Conservation (phyloP, 495 filamentous ascomycete genomes). For the Stereocaulon alpinum region DNA sequence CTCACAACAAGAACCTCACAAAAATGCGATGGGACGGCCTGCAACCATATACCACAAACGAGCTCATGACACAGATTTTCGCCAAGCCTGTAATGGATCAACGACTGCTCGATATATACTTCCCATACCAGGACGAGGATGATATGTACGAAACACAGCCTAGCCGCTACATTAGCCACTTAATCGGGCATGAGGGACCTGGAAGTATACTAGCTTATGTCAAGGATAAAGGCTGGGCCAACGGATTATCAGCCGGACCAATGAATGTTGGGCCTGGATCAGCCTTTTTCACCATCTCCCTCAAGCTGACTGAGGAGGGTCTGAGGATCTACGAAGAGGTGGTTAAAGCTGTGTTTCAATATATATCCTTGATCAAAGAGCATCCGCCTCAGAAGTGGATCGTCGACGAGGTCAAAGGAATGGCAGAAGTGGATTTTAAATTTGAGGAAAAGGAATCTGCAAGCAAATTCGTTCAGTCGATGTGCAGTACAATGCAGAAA, state of each 20-base stretch:
- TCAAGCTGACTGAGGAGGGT: conserved; percentile 80
- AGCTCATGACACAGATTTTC: conserved; percentile 73
- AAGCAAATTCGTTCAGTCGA: conserved; percentile 72
- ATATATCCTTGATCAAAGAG: conserved; percentile 78
- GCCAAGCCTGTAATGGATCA: conserved; percentile 96
- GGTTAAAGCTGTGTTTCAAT: conserved; percentile 83
- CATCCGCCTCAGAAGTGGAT: conserved; percentile 84
- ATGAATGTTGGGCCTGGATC: conserved; percentile 71
- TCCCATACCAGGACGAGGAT: conserved; percentile 87
- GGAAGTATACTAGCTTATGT: conserved; percentile 92
- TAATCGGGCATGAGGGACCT: conserved; percentile 94
- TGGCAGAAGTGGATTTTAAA: conserved; percentile 86
- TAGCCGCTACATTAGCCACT: conserved; percentile 79
- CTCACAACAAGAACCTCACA: conserved; percentile 75
- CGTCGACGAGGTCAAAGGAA: conserved; percentile 76
- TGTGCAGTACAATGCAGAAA: conserved; percentile 81
- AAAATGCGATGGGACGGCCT: conserved; percentile 74
- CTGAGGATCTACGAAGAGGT: conserved; percentile 79
- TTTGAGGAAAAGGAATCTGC: conserved; percentile 90
- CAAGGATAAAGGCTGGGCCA: conserved; percentile 93
- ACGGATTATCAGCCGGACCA: conserved; percentile 70
- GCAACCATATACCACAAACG: conserved; percentile 53
- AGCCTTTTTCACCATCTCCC: conserved; percentile 68
- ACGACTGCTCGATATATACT: conserved; percentile 71
- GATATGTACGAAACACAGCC: conserved; percentile 72